phyloP scores from a whole-genome alignment of 495 filamentous ascomycete species.

The Podospora sp. region DNA sequence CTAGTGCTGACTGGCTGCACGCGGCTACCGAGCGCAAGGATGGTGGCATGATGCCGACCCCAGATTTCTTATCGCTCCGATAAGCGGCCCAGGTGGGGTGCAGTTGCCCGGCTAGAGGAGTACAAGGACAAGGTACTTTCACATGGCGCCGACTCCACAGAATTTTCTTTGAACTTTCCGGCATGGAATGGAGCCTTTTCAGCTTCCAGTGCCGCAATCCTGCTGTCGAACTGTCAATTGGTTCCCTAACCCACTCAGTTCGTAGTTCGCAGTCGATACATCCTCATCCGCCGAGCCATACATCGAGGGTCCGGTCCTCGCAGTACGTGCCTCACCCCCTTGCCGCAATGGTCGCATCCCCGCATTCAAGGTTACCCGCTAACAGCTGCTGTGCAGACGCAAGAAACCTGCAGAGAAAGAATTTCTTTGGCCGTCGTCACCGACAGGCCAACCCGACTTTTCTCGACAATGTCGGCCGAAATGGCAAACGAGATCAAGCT shows the following conservation, averaged over 20 bases:
- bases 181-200: constrained; percentile 23
- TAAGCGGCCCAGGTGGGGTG: neutral
- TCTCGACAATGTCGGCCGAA: constrained; percentile 46
- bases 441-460: constrained; percentile 21
- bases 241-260: constrained; percentile 1
- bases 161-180: constrained; percentile 38
- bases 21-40: neutral
- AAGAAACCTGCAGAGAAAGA: constrained; percentile 23
- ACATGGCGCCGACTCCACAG: constrained; percentile 31
- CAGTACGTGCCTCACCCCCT: neutral
- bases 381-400: constrained; percentile 28
- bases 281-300: neutral
- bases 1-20: too few relatives aligned
- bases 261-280: neutral
- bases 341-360: neutral
- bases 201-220: constrained; percentile 13
- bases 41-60: neutral
- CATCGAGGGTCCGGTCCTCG: neutral
- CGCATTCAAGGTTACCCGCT: constrained; percentile 29
- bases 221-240: constrained; percentile 13
- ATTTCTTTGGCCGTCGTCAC: constrained; percentile 30
- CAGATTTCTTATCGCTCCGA: neutral
- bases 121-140: constrained; percentile 14
- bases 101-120: constrained; percentile 1
- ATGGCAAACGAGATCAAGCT: constrained; percentile 91